Evolutionary conservation across 2,329 filamentous ascomycete genomes (phyloP).

Genomic region (Magnaporthiopsis rhizophila): DNA sequence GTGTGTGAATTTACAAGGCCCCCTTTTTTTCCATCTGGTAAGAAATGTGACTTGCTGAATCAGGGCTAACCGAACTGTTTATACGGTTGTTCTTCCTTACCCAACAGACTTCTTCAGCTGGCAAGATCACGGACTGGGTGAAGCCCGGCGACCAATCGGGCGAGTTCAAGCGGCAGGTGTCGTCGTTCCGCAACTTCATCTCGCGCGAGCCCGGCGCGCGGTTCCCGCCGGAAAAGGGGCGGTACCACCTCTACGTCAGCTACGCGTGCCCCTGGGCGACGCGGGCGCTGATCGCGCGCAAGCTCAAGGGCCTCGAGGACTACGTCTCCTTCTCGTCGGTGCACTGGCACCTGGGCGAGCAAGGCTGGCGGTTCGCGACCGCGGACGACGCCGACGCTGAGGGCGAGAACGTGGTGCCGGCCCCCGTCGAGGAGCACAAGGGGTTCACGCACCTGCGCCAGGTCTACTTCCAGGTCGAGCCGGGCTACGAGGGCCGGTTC

Average conservation of each 20-base stretch:
- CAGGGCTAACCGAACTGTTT: not conserved
- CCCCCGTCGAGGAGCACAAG: constrained; percentile 63
- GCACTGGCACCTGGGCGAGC: constrained; percentile 76
- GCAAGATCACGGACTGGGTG: constrained; percentile 77
- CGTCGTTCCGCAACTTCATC: constrained; percentile 75
- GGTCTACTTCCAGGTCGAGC: constrained; percentile 69
- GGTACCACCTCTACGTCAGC: constrained; percentile 92
- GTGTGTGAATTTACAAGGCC: not conserved
- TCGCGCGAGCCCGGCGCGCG: constrained; percentile 61
- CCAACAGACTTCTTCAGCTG: constrained; percentile 9
- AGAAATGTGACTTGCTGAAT: not conserved
- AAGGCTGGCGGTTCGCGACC: constrained; percentile 76
- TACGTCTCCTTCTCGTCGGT: constrained; percentile 74
- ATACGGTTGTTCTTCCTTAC: not conserved
- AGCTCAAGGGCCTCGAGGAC: constrained; percentile 87
- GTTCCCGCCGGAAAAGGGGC: constrained; percentile 77
- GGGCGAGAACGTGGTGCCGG: constrained; percentile 56
- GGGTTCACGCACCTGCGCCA: constrained; percentile 63
- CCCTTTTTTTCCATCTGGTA: not conserved
- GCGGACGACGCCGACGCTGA: constrained; percentile 45
- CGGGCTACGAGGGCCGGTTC: constrained; percentile 68
- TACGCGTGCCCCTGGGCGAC: constrained; percentile 95
- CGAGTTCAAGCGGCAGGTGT: constrained; percentile 86
- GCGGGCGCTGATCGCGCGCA: constrained; percentile 76
- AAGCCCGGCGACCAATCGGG: constrained; percentile 67